A percentile compares a stretch with the other conserved stretches of the same genome.
Evolutionary conservation across 192 early-diverging fungal genomes (phyloP).

Genomic region (Gonapodya prolifera): DNA sequence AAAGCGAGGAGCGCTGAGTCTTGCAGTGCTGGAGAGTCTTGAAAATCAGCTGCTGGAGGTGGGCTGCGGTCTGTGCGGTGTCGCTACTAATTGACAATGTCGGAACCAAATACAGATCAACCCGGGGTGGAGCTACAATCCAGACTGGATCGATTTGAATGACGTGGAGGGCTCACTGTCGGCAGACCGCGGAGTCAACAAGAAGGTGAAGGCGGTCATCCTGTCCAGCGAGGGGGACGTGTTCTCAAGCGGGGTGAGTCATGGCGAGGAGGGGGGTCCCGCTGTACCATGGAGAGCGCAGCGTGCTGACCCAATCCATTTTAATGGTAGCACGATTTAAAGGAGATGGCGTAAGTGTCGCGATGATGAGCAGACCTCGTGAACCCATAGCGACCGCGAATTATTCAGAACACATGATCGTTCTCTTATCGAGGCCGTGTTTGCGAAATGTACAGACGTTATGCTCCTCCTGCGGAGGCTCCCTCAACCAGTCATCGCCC

Average conservation of each 20-base stretch:
- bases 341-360: neutral
- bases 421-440: neutral
- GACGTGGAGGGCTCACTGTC: neutral
- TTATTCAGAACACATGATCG: neutral
- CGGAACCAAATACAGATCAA: neutral
- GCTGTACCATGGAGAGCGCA: neutral
- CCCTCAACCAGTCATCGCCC: neutral
- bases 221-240: neutral
- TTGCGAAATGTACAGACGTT: neutral
- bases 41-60: neutral
- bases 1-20: neutral
- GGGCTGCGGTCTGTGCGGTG: neutral
- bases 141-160: neutral
- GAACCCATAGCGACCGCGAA: too few species aligned
- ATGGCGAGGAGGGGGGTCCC: neutral
- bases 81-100: neutral
- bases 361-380: neutral
- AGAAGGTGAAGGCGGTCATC: neutral
- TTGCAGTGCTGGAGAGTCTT: neutral
- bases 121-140: neutral
- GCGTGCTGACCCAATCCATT: neutral
- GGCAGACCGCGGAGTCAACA: neutral
- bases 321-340: neutral
- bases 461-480: constrained; percentile 1
- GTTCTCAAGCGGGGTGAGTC: neutral